A percentile compares a stretch with the other conserved stretches of the same genome.
These are phyloP conservation scores for Phytophthora vignae DNA, from an alignment of 352 stramenopile species.

Conservation along the genomic window DNA sequence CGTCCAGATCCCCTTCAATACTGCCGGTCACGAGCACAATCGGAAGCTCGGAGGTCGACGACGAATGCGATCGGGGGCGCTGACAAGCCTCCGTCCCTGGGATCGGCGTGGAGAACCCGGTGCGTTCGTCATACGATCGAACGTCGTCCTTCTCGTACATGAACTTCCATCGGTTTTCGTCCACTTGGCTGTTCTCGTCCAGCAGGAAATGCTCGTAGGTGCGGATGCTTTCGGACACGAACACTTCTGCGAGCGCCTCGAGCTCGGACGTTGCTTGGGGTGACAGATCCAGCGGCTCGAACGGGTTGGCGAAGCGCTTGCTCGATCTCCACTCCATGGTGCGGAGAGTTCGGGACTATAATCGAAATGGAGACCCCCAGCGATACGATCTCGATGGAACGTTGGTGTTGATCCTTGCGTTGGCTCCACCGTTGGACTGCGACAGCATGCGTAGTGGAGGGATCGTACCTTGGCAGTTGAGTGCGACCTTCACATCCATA, in stretches of 20 bases:
- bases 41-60: conserved; percentile 30
- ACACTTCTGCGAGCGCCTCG: conserved; percentile 38
- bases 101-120: neutral
- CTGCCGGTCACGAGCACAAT: conserved; percentile 45
- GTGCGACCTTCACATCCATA: conserved; percentile 14
- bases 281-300: conserved; percentile 35
- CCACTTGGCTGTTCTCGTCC: conserved; percentile 26
- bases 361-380: conserved; percentile 12
- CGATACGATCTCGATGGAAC: neutral
- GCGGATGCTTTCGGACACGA: conserved; percentile 39
- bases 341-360: conserved; percentile 10
- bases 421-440: conserved; percentile 20
- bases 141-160: conserved; percentile 48
- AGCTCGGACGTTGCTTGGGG: conserved; percentile 33
- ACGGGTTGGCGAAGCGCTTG: conserved; percentile 39
- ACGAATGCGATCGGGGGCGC: conserved; percentile 18
- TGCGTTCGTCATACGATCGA: conserved; percentile 38
- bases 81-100: conserved; percentile 11
- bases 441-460: conserved; percentile 8
- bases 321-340: conserved; percentile 34
- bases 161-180: conserved; percentile 49
- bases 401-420: neutral
- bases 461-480: conserved; percentile 27
- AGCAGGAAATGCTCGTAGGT: conserved; percentile 44
- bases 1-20: conserved; percentile 47